Evolutionary conservation across 192 early-diverging fungal genomes (phyloP), one percentile per base, ranked within the genome.

Genomic region (Rhizophlyctis rosea): DNA sequence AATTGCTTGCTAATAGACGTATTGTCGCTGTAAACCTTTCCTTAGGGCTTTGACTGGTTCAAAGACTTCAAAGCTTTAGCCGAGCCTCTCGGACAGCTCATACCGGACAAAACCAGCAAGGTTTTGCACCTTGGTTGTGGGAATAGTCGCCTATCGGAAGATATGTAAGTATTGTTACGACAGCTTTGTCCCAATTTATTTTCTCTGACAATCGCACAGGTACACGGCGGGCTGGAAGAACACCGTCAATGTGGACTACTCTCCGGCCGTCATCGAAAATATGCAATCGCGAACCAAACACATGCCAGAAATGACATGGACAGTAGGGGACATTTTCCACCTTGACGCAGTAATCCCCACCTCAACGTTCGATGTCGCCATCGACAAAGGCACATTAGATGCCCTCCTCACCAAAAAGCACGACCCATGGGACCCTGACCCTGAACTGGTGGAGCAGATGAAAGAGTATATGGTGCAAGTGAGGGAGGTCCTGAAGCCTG

Each of bases 321-420:
- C 57, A 27, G 55, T 53, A 14, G 64, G 36, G 2, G 73, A 95
- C 65, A 90, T 95, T 51, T 72, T 93, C 60, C 75, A 76, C 57
- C 82, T 93, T 51, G 78, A 72, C 4, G 73, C 78, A 18, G 27
- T 32, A 4, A 25, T 54, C 47, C 30, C 23, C 31, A 76, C 82
- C 1, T 13, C 7, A 7, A 7, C 7, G 18, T 87, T 92, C 53
- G 91, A 92, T 54, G 72, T 86, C 53, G 88, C 86, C 0, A 80
- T 95, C 32, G 93, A 95, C 76, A 95, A 95, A 76, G 93, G 88
- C 5, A 95, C 91, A 0, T 81, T 95, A 86, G 93, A 95, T 63
- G 91, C 93, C 16, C 82, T 95, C 59, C 84, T 95, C 85, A 88
- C 89, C 52, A 86, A 87, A 48, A 74, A 87, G 61, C 88, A 90